Evolutionary conservation across 441 rosid genomes (phyloP), one percentile per base, ranked within the genome.

Genomic region (Populus tomentosa): DNA sequence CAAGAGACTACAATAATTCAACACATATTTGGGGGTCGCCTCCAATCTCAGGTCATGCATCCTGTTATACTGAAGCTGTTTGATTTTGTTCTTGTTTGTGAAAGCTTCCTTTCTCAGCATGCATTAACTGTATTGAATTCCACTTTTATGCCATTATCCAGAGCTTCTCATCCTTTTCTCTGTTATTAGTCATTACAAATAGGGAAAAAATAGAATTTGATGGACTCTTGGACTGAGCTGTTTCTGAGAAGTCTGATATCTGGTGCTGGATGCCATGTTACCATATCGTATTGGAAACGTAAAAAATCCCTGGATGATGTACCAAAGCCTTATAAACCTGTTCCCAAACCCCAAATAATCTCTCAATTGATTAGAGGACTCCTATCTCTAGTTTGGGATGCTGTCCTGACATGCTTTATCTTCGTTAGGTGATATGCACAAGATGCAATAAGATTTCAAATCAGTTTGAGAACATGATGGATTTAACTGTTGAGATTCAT

Each of bases 401-500:
- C 62, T 18, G 61, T 64, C 67, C 78, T 76, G 70, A 80, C 75
- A 28, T 61, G 11, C 33, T 68, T 42, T 6, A 24, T 33, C 50
- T 74, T 76, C 73, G 78, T 67, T 80, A 95, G 98, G 99, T 97
- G 81, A 87, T 88, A 28, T 96, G 98, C 79, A 84, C 94, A 33
- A 88, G 86, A 38, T 96, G 99, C 81, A 63, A 80, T 66, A 88
- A 92, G 67, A 82, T 90, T 59, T 96, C 99, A 26, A 89, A 90
- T 76, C 98, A 91, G 73, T 85, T 88, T 82, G 99, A 96, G 80
- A 96, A 94, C 78, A 91, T 96, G 97, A 91, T 96, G 99, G 99
- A 94, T 89, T 85, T 96, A 76, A 93, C 90, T 9, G 98, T 96
- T 78, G 98, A 94, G 87, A 96, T 94, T 74, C 98, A 93, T 80